Evolutionary conservation across 352 stramenopile genomes (phyloP).

Genomic region (Ochromonadaceae sp.): DNA sequence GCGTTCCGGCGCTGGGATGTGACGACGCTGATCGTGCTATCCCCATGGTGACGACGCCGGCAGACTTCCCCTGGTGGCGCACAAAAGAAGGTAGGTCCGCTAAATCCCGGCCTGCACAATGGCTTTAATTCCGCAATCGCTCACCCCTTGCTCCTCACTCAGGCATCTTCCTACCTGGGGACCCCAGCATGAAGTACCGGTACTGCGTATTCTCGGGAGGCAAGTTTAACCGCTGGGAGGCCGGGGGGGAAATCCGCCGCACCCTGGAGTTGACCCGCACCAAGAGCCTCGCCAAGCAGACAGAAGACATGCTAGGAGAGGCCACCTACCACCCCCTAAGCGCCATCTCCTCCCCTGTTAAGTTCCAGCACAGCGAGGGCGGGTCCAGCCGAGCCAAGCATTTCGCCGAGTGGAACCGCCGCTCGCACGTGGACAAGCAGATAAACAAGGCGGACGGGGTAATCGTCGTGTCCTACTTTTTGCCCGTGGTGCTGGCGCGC

Average conservation of each 20-base stretch:
- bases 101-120: background rate
- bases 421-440: background rate
- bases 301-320: no score
- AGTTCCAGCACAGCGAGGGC: no score
- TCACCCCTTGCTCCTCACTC: slow-evolving; percentile 18
- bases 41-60: background rate
- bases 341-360: no score
- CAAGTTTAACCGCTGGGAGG: slow-evolving; percentile 38
- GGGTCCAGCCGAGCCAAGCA: background rate
- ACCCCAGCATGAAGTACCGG: slow-evolving; percentile 49
- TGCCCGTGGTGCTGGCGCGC: slow-evolving; percentile 73
- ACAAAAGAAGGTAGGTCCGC: slow-evolving; percentile 14
- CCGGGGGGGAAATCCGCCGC: background rate
- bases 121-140: background rate
- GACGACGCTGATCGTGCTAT: background rate
- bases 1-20: slow-evolving; percentile 2
- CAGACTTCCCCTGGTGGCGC: slow-evolving; percentile 10
- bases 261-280: background rate
- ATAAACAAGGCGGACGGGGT: slow-evolving; percentile 83
- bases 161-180: slow-evolving; percentile 16
- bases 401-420: background rate
- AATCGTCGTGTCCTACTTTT: slow-evolving; percentile 86
- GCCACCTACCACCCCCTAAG: no score
- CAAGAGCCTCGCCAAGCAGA: no score
- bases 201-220: slow-evolving; percentile 60